Conservation (phyloP, 108 stramenopile genomes). For the Skeletonema tropicum region DNA sequence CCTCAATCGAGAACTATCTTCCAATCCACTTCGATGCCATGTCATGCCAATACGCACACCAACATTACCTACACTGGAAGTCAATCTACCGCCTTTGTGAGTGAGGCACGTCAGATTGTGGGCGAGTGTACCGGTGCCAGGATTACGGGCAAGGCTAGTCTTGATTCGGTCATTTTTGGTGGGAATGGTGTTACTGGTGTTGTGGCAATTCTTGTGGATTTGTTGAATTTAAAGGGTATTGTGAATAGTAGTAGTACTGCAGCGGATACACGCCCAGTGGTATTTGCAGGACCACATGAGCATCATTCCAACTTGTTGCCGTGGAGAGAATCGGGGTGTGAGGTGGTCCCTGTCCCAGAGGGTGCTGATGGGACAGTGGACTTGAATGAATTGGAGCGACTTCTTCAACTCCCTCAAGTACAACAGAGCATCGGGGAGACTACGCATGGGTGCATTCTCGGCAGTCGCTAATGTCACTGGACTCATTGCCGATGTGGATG, state of each 20-base stretch:
- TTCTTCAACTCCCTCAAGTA: constrained; percentile 57
- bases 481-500: constrained; percentile 77
- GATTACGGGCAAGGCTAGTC: constrained; percentile 87
- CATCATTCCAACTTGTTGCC: constrained; percentile 98
- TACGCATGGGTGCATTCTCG: constrained; percentile 89
- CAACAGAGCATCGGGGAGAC: constrained; percentile 27
- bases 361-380: constrained; percentile 58
- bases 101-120: constrained; percentile 91
- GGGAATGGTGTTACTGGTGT: constrained; percentile 96
- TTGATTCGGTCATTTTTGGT: constrained; percentile 92
- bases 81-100: constrained; percentile 90
- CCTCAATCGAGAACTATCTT: constrained; percentile 81
- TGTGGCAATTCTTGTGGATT: constrained; percentile 78
- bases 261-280: constrained; percentile 54
- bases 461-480: constrained; percentile 97
- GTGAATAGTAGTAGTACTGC: not conserved
- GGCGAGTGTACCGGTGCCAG: constrained; percentile 84
- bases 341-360: constrained; percentile 70
- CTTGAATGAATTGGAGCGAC: constrained; percentile 67
- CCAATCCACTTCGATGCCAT: constrained; percentile 65
- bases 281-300: constrained; percentile 95
- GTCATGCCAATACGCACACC: constrained; percentile 96
- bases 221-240: constrained; percentile 52
- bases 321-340: constrained; percentile 92
- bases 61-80: constrained; percentile 84